Evolutionary conservation across 768 basidiomycete genomes (phyloP).

Genomic region (Holtermannia corniformis): DNA sequence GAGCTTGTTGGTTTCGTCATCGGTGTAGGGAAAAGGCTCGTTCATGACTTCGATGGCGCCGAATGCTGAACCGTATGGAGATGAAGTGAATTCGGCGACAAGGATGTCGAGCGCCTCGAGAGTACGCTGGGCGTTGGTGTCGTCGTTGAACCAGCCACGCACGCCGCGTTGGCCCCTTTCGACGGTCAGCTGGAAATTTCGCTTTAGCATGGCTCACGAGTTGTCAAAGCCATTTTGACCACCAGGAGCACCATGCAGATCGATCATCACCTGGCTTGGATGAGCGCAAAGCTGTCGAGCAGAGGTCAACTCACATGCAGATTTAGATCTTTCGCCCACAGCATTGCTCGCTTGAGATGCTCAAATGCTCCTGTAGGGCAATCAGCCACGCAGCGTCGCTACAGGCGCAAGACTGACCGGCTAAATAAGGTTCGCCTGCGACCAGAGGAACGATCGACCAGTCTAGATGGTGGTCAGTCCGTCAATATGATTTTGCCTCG

Average conservation of each 20-base stretch:
- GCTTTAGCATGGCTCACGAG: conserved; percentile 9
- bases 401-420: no score
- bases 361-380: conserved; percentile 18
- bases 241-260: conserved; percentile 37
- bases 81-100: conserved; percentile 30
- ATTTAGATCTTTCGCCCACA: conserved; percentile 28
- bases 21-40: conserved; percentile 30
- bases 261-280: conserved; percentile 23
- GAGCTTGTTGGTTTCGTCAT: conserved; percentile 18
- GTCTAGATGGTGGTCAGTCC: conserved; percentile 14
- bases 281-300: background rate
- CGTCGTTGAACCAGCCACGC: conserved; percentile 32
- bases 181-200: no score
- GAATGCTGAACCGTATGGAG: conserved; percentile 24
- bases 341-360: conserved; percentile 32
- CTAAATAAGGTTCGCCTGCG: conserved; percentile 30
- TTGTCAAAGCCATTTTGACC: conserved; percentile 40
- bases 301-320: conserved; percentile 13
- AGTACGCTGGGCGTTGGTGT: conserved; percentile 28
- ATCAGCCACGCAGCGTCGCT: no score
- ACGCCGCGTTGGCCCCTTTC: conserved; percentile 21
- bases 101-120: conserved; percentile 25
- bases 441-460: conserved; percentile 37
- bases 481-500: no score
- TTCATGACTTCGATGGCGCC: conserved; percentile 36